Conservation (phyloP, 768 basidiomycete species). For the Tylopilus sp. region DNA sequence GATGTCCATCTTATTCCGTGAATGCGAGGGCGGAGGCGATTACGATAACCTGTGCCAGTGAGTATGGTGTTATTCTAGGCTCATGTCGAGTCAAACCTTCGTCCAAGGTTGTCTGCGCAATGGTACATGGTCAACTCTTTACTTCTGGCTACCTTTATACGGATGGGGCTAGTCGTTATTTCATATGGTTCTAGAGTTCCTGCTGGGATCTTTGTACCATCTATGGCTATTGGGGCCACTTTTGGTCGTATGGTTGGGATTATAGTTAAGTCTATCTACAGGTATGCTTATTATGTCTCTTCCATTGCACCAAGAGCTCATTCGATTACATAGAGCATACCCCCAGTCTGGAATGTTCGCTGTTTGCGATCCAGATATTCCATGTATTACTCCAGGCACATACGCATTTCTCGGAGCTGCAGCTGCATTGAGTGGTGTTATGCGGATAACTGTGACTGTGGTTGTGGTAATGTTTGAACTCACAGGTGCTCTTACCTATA, state of each 20-base stretch:
- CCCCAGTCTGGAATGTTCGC: slow-evolving; percentile 85
- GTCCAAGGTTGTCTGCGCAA: slow-evolving; percentile 72
- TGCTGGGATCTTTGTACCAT: slow-evolving; percentile 96
- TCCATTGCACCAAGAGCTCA: neutral
- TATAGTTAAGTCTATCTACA: slow-evolving; percentile 88
- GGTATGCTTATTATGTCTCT: slow-evolving; percentile 45
- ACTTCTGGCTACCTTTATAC: slow-evolving; percentile 85
- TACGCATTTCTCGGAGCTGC: slow-evolving; percentile 98
- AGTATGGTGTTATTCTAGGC: slow-evolving; percentile 30
- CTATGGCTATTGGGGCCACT: slow-evolving; percentile 97
- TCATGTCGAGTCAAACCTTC: slow-evolving; percentile 6
- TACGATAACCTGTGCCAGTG: slow-evolving; percentile 95
- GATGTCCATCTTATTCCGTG: slow-evolving; percentile 91
- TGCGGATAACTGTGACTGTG: slow-evolving; percentile 95
- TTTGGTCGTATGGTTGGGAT: slow-evolving; percentile 98
- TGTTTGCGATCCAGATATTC: slow-evolving; percentile 85
- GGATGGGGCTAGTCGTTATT: slow-evolving; percentile 81
- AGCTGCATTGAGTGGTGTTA: slow-evolving; percentile 92
- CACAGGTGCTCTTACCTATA: slow-evolving; percentile 95
- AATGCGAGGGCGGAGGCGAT: slow-evolving; percentile 92
- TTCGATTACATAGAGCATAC: slow-evolving; percentile 54
- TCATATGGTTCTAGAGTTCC: slow-evolving; percentile 98
- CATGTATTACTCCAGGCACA: slow-evolving; percentile 97
- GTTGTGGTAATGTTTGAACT: slow-evolving; percentile 99
- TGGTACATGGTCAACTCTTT: slow-evolving; percentile 96